These are phyloP conservation scores for Pleurotus djamor DNA, from an alignment of 768 basidiomycete species.

Conservation along the genomic window DNA sequence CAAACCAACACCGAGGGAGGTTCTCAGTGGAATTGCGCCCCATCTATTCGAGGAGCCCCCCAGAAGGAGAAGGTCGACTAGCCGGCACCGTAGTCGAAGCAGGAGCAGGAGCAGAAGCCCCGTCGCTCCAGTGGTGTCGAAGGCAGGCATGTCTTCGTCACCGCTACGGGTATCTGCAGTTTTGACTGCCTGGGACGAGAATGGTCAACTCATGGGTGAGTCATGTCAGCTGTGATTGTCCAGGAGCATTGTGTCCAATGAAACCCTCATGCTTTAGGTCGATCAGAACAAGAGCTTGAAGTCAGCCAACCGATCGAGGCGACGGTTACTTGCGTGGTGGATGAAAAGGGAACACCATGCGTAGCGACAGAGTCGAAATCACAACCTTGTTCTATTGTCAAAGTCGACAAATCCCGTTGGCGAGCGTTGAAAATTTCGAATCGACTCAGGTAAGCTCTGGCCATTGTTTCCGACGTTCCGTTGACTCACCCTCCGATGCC, in stretches of 20 bases:
- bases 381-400: background rate
- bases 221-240: background rate
- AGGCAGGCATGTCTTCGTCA: conserved; percentile 15
- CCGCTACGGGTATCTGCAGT: conserved; percentile 29
- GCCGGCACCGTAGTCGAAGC: conserved; percentile 8
- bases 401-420: conserved; percentile 3
- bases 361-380: conserved; percentile 3
- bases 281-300: conserved; percentile 7
- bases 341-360: background rate
- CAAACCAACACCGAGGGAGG: conserved; percentile 36
- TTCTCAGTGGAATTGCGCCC: conserved; percentile 43
- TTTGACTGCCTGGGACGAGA: conserved; percentile 27
- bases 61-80: conserved; percentile 19
- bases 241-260: background rate
- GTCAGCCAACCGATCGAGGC: conserved; percentile 1
- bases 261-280: background rate
- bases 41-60: conserved; percentile 40
- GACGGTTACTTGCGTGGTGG: conserved; percentile 1
- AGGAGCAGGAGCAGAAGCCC: background rate
- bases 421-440: conserved; percentile 2
- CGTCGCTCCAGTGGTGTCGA: conserved; percentile 13
- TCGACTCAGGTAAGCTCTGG: background rate
- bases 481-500: background rate
- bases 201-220: conserved; percentile 7
- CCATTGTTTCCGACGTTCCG: background rate